These are phyloP conservation scores for Metarhizium album DNA, from an alignment of 2,329 filamentous ascomycete genomes.

Conservation along the genomic window DNA sequence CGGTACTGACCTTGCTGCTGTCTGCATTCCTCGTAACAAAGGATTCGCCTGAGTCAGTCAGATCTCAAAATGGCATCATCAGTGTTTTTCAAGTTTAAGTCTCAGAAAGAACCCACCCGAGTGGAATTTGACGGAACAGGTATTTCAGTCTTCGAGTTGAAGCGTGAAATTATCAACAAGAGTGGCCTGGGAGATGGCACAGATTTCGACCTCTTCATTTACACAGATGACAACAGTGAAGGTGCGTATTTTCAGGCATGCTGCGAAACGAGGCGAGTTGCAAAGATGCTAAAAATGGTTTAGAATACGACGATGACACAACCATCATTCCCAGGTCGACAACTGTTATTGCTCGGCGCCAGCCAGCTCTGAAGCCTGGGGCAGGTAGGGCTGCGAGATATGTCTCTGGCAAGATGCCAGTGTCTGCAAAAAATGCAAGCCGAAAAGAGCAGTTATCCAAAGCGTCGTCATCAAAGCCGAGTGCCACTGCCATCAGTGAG, in stretches of 20 bases:
- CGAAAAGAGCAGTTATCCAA: constrained; percentile 55
- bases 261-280: background rate
- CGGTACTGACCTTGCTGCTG: constrained; percentile 9
- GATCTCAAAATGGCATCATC: constrained; percentile 71
- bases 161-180: constrained; percentile 94
- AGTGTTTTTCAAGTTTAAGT: constrained; percentile 99
- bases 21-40: constrained; percentile 17
- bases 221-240: constrained; percentile 83
- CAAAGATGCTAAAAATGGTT: constrained; percentile 16
- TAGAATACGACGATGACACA: constrained; percentile 96
- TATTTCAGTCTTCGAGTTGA: constrained; percentile 96
- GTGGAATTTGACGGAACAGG: constrained; percentile 96
- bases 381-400: constrained; percentile 89
- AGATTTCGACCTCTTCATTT: constrained; percentile 93
- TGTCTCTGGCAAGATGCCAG: constrained; percentile 90
- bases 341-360: constrained; percentile 77
- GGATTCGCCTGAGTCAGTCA: constrained; percentile 9
- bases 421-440: constrained; percentile 71
- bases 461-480: constrained; percentile 41
- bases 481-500: constrained; percentile 47
- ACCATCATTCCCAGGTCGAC: constrained; percentile 94
- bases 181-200: constrained; percentile 90
- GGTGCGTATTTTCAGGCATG: constrained; percentile 44
- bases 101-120: constrained; percentile 86
- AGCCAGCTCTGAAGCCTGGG: constrained; percentile 74